Conservation (phyloP, 2,329 filamentous ascomycete species). For the Fusarium sp. region DNA sequence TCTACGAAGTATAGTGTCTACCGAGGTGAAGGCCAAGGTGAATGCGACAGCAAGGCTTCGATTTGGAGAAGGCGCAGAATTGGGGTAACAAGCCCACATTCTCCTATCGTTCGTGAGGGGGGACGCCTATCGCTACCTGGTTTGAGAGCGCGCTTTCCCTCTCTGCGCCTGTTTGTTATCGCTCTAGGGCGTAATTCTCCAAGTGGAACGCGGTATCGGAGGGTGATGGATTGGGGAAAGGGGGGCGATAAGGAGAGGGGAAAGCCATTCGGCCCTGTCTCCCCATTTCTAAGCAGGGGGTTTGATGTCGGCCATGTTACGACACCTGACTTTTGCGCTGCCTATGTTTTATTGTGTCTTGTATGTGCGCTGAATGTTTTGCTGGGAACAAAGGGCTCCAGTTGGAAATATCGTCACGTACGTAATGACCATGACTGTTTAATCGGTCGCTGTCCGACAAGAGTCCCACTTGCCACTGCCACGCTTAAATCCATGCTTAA, state of each 20-base stretch:
- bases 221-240: constrained; percentile 17
- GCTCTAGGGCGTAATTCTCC: constrained; percentile 32
- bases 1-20: not conserved
- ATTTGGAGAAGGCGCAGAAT: constrained; percentile 32
- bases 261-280: not conserved
- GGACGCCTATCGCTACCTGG: not conserved
- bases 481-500: constrained; percentile 38
- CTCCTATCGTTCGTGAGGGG: constrained; percentile 6
- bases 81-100: constrained; percentile 19
- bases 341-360: not conserved
- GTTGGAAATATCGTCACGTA: constrained; percentile 1
- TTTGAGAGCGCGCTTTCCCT: not conserved
- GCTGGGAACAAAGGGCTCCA: not conserved
- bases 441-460: constrained; percentile 26
- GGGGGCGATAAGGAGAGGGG: constrained; percentile 10
- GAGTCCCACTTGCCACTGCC: not conserved
- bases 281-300: constrained; percentile 9
- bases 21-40: constrained; percentile 26
- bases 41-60: constrained; percentile 15
- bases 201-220: constrained; percentile 29
- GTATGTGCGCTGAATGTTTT: not conserved
- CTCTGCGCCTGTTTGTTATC: constrained; percentile 18
- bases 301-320: constrained; percentile 4
- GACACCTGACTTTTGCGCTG: constrained; percentile 4
- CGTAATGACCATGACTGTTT: not conserved